phyloP scores from a whole-genome alignment of 352 stramenopile genomes.

The Globisporangium takayamanum region DNA sequence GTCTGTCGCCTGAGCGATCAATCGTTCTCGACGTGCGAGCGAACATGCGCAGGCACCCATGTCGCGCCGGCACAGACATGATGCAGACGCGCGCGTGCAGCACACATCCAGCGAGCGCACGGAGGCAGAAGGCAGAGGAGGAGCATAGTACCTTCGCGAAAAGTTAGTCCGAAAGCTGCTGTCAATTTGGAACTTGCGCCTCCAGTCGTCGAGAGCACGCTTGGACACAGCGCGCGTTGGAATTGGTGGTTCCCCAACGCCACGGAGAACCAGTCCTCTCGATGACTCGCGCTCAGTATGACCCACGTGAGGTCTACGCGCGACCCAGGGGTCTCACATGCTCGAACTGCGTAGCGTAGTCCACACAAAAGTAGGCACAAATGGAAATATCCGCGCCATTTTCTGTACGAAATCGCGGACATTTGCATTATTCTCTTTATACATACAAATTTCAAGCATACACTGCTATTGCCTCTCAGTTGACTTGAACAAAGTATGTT shows the following conservation, averaged over 20 bases:
- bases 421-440: not conserved
- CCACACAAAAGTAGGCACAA: constrained; percentile 1
- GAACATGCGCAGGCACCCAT: not conserved
- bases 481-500: not conserved
- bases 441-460: not conserved
- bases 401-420: not conserved
- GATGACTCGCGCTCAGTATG: constrained; percentile 63
- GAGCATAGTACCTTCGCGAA: constrained; percentile 44
- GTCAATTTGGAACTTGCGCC: constrained; percentile 87
- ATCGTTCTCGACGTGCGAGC: no score
- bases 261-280: constrained; percentile 64
- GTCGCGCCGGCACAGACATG: not conserved
- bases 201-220: constrained; percentile 27
- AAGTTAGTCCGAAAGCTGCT: constrained; percentile 83
- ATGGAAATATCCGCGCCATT: no score
- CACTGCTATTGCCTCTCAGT: not conserved
- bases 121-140: not conserved
- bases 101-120: no score
- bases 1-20: not conserved
- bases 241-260: constrained; percentile 84
- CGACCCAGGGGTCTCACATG: constrained; percentile 6
- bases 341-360: not conserved
- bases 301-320: constrained; percentile 15
- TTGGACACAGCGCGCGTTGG: constrained; percentile 15
- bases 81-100: not conserved